Evolutionary conservation across 306 rosid genomes (phyloP), one percentile per base, ranked within the genome.

Genomic region (Hylodesmum podocarpum): DNA sequence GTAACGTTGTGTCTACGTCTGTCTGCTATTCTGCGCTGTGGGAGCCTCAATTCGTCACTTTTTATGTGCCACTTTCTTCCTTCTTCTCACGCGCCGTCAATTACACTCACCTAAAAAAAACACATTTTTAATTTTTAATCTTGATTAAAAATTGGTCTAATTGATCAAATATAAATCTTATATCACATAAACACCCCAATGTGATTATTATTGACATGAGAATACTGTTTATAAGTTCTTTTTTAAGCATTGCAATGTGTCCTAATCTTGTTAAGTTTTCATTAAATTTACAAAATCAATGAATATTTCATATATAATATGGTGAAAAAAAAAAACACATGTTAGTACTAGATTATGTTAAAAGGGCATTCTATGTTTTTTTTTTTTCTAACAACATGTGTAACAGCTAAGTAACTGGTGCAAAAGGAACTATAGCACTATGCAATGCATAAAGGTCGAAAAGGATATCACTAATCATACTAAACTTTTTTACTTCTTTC

Each of bases 1-100:
- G 67, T 75, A 78, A 67, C 91, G 91, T 84, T 31, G 81, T 39
- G 88, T 84, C 87, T 75, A 89, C 90, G 88, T 84, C 78, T 80
- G 73, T 75, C 81, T 64, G 83, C 84, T 84, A 33, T 47, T 49
- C 25, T 50, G 50, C 62, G 51, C 76, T 39, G 13, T 21, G 7
- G 72, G 78, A 84, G 77, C 87, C 39, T 78, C 50, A 27, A 34
- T 79, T 57, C 59, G 9, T 40, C 12, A 33, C 72, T 71, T 62
- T 63, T 72, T 40, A 40, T 58, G 29, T 29, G n/a, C 0, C 29
- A 29, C 11, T 10, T 64, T 28, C 2, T 51, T 24, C 16, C 4
- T 55, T 2, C 0, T 22, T 8, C n/a, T 54, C 72, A 70, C 82
- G 69, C 78, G 83, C 84, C 36, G 6, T 69, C 66, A 14, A 0